Base-by-base conservation (phyloP, 352 stramenopile species). In the Globisporangium carolinianum region DNA sequence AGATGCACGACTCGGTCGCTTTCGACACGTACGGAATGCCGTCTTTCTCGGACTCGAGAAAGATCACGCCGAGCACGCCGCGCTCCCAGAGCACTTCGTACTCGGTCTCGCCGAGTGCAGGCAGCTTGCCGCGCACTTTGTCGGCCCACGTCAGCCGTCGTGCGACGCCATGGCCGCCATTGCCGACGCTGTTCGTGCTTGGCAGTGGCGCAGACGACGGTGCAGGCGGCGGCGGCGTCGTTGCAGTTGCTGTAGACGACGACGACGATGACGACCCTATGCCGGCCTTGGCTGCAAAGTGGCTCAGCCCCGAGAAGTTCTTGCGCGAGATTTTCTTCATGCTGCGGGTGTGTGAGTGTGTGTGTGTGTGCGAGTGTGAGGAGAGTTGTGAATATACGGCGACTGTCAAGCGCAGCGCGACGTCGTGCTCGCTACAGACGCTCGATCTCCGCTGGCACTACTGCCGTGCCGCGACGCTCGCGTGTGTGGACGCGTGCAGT, bases 61-160 rank as follows among this genome's bases (percentile, higher is more conserved):
- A 93, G 60, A 93, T 93, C 7, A 95, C 85, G 18, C 85, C 85
- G 32, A 95, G 71, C 59, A 92, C 83, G 54, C 85, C 85, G 43
- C 83, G 83, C 57, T 95, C 85, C 85, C 85, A 95, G 14, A 91
- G 68, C 53, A 95, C 81, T 58, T 92, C 84, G 67, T 95, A 95
- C 67, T 95, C 85, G 53, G 89, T 83, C 18, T 91, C 77, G 7
- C 71, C 74, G 5, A 95, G 64, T 5, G 75, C 69, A 38, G 85
- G 79, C 32, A 95, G 62, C 57, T 93, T 92, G 54, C 89, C 83
- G 32, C 83, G 68, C 49, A 92, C 79, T 59, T 87, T 86, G 64
- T 92, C 83, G 35, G 83, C 83, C 83, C 83, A 93, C 47, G 75
- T 90, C 48, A 65, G 55, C 3, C 76, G 73, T 9, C 68, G 71